Percentiles rank a stretch among this genome's conserved stretches.
phyloP scores from a whole-genome alignment of 306 rosid genomes.

The Casuarina equisetifolia region DNA sequence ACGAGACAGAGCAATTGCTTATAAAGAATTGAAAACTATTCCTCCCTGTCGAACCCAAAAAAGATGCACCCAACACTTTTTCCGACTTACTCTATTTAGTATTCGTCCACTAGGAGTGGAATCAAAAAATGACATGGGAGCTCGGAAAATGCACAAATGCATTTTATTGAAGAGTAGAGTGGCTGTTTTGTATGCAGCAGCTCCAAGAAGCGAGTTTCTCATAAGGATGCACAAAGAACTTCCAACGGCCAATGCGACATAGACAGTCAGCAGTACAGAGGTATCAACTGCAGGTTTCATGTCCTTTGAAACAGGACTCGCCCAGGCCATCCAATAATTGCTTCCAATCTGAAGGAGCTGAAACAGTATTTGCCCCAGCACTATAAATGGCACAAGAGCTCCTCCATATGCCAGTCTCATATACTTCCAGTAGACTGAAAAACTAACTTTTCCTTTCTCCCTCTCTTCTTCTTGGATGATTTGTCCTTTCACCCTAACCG shows the following conservation, averaged over 20 bases:
- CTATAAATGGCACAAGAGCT: slow-evolving; percentile 73
- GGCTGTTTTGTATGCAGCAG: slow-evolving; percentile 70
- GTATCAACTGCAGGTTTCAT: slow-evolving; percentile 45
- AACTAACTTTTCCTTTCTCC: slow-evolving; percentile 77
- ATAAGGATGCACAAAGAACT: slow-evolving; percentile 59
- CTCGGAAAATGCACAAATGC: slow-evolving; percentile 74
- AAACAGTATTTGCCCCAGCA: slow-evolving; percentile 62
- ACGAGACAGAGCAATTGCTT: background rate
- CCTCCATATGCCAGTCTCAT: slow-evolving; percentile 75
- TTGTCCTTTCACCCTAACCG: slow-evolving; percentile 50
- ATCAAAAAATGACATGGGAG: slow-evolving; percentile 90
- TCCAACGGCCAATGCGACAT: slow-evolving; percentile 67
- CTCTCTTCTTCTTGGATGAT: slow-evolving; percentile 94
- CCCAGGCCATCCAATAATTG: slow-evolving; percentile 97
- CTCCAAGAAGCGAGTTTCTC: slow-evolving; percentile 46
- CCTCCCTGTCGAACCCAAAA: too few species aligned
- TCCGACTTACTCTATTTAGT: slow-evolving; percentile 63
- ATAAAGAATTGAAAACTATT: background rate
- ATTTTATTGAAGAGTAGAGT: slow-evolving; percentile 73
- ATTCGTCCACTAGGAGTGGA: slow-evolving; percentile 88
- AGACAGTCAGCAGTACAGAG: slow-evolving; percentile 53
- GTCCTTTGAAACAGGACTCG: slow-evolving; percentile 68
- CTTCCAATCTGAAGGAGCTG: slow-evolving; percentile 84
- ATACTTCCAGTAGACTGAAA: slow-evolving; percentile 72
- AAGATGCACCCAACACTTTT: background rate